A percentile compares a stretch with the other conserved stretches of the same genome.
These are phyloP conservation scores for Cucumis hystrix DNA, from an alignment of 306 rosid genomes.

Conservation along the genomic window DNA sequence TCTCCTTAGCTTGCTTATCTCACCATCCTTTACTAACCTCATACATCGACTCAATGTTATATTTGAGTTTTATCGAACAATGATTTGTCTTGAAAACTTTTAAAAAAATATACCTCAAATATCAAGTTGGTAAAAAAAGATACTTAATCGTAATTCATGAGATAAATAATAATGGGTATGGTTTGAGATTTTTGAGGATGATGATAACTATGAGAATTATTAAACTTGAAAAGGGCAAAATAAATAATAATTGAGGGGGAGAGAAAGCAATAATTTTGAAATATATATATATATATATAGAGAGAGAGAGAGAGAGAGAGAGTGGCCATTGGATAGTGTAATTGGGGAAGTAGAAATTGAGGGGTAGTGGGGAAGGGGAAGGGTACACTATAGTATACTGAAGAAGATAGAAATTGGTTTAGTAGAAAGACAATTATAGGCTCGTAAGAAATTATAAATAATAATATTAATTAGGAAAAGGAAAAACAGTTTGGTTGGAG, in stretches of 20 bases:
- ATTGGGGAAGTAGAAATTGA: background rate
- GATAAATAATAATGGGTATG: no score
- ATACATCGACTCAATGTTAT: no score
- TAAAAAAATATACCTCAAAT: no score
- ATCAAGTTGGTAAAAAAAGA: no score
- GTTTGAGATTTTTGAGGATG: background rate
- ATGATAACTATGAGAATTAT: background rate
- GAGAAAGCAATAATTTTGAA: background rate
- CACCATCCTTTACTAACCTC: no score
- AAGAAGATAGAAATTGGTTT: background rate
- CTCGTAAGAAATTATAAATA: background rate
- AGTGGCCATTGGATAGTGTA: slow-evolving; percentile 1
- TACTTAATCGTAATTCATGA: no score
- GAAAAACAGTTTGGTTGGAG: slow-evolving; percentile 19
- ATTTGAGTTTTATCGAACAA: no score
- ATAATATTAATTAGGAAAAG: no score
- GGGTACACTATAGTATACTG: background rate
- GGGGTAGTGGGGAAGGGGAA: background rate
- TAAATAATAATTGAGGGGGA: background rate
- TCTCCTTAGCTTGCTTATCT: no score
- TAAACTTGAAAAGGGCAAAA: background rate
- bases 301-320: background rate
- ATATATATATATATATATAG: background rate
- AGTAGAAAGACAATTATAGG: background rate
- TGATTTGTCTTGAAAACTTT: no score